Conservation (phyloP, 805 yeast genomes). For the Candida ponderosae region DNA sequence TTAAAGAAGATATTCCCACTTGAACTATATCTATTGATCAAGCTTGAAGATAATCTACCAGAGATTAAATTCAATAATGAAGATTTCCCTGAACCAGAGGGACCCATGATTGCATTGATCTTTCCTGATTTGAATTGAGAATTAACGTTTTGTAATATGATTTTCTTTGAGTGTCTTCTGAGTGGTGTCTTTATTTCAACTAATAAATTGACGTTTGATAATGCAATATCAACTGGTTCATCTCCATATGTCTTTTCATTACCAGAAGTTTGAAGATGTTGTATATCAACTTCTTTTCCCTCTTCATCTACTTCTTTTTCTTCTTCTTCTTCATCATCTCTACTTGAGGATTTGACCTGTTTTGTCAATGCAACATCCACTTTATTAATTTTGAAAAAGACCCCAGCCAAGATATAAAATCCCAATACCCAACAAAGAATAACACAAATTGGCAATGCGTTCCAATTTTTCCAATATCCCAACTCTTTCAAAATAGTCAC, state of each 20-base stretch:
- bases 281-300: background rate
- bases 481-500: slow-evolving; percentile 40
- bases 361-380: slow-evolving; percentile 17
- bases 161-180: slow-evolving; percentile 1
- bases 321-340: slow-evolving; percentile 2
- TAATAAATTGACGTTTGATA: background rate
- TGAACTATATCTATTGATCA: slow-evolving; percentile 17
- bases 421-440: slow-evolving; percentile 52
- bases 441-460: slow-evolving; percentile 54
- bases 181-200: background rate
- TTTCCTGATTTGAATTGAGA: slow-evolving; percentile 26
- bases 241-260: background rate
- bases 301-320: background rate
- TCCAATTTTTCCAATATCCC: slow-evolving; percentile 63
- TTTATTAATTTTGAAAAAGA: slow-evolving; percentile 40
- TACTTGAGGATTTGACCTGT: slow-evolving; percentile 6
- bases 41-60: slow-evolving; percentile 39
- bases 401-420: slow-evolving; percentile 38
- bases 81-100: slow-evolving; percentile 76
- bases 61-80: slow-evolving; percentile 58
- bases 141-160: slow-evolving; percentile 11
- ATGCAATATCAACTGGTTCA: slow-evolving; percentile 9
- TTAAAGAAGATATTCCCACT: slow-evolving; percentile 41
- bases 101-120: slow-evolving; percentile 73
- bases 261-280: background rate